Conservation (phyloP, 148 eudicot species). For the Fallopia convolvulus region DNA sequence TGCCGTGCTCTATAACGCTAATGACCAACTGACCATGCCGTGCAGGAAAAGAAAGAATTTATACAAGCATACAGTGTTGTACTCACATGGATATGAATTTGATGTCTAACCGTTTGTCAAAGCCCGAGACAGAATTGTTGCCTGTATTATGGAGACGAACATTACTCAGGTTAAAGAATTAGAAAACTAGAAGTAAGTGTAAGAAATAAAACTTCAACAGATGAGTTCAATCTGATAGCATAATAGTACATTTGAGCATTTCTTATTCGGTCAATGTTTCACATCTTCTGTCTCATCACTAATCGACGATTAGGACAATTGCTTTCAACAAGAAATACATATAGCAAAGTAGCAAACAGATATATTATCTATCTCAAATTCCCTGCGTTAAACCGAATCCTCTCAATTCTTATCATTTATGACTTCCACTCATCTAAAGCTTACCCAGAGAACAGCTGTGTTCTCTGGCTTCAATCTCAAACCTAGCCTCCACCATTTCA, state of each 20-base stretch:
- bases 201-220: not conserved
- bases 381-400: not conserved
- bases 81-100: slow-evolving; percentile 1
- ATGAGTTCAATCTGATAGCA: not conserved
- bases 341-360: not conserved
- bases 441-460: not conserved
- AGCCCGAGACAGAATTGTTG: not conserved
- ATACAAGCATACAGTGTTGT: not conserved
- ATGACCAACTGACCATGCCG: not conserved
- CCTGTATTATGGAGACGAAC: not conserved
- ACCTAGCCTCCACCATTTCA: not conserved
- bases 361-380: too few species aligned
- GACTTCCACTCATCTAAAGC: not conserved
- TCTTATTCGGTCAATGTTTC: too few species aligned
- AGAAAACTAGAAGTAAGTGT: not conserved
- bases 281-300: not conserved
- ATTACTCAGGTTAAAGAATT: not conserved
- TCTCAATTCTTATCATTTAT: not conserved
- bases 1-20: not conserved
- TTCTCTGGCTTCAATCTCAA: not conserved
- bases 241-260: not conserved
- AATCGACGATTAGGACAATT: not conserved
- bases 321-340: not conserved
- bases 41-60: not conserved
- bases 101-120: slow-evolving; percentile 5